Base-by-base conservation (phyloP, 805 yeast species). In the Candida ulmi region DNA sequence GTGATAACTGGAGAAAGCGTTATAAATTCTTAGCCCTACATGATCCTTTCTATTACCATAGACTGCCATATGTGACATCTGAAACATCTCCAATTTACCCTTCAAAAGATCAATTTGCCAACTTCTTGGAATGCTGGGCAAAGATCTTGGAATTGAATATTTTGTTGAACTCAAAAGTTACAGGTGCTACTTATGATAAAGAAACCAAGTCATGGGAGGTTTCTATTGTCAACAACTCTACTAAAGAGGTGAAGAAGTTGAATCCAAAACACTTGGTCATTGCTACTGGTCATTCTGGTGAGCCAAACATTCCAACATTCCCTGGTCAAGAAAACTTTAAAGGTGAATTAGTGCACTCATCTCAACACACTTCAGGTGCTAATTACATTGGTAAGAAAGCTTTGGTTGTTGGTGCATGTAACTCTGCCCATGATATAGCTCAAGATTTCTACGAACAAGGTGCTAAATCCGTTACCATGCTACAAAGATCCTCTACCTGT, bases 1-100 rank as follows among this genome's bases (percentile, higher is more conserved):
- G 75, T 43, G 74, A 69, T 45, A 69, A 69, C 50, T 69, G 74
- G 74, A 60, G 75, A 50, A 55, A 58, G 40, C 54, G 75, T 30
- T 69, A 69, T 48, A 64, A 63, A 48, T 68, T 70, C 36, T 52
- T 69, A 29, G 68, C 69, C 7, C 50, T 69, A 23, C 75, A 69
- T 47, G 75, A 69, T 47, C 72, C 74, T 1, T 68, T 65, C 41
- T 67, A 64, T 59, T 62, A 62, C 42, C 69, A 65, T 46, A 67
- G 66, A 45, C 48, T 69, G 39, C 60, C 72, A 11, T 69, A 69
- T 46, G 41, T 69, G 36, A 52, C 58, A 32, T 63, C 62, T 44
- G 72, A 72, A 28, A 60, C 60, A 5, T 59, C 61, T 5, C 75
- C 75, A 33, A 53, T 63, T 27, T 69, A 53, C 47, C 60, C 71